Evolutionary conservation across 768 basidiomycete species (phyloP).

Genomic region (Amanita rimosa): DNA sequence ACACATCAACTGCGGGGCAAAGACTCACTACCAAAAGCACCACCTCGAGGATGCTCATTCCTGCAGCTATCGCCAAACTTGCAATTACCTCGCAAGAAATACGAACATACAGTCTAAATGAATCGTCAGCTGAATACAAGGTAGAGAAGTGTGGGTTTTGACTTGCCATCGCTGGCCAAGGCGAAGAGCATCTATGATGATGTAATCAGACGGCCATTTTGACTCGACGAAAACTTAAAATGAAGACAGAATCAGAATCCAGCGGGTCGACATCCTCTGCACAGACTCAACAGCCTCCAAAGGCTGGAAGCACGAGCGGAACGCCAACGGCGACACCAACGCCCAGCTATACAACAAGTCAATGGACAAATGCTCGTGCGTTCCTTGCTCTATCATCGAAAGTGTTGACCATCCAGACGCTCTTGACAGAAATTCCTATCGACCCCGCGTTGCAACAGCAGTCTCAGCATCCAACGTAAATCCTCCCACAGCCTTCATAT

Average conservation of each 20-base stretch:
- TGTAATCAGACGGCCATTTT: neutral
- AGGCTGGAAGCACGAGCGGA: neutral
- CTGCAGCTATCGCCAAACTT: conserved; percentile 55
- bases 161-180: neutral
- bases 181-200: neutral
- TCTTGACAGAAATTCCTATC: conserved; percentile 43
- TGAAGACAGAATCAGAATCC: conserved; percentile 32
- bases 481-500: conserved; percentile 10
- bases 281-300: conserved; percentile 9
- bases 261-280: conserved; percentile 5
- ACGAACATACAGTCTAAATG: conserved; percentile 45
- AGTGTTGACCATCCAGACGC: neutral
- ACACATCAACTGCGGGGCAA: conserved; percentile 7
- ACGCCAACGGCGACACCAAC: conserved; percentile 14
- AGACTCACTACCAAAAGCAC: conserved; percentile 40
- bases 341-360: conserved; percentile 17
- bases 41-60: conserved; percentile 45
- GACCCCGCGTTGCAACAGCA: conserved; percentile 62
- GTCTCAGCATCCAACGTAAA: conserved; percentile 33
- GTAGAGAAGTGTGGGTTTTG: neutral
- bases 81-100: conserved; percentile 52
- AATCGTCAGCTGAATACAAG: neutral
- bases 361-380: conserved; percentile 22
- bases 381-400: no score
- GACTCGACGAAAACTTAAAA: conserved; percentile 10